A percentile compares a stretch with the other conserved stretches of the same genome.
Evolutionary conservation across 371 early-diverging fungal species (phyloP).

Genomic region (Amoeboaphelidium protococcarum): DNA sequence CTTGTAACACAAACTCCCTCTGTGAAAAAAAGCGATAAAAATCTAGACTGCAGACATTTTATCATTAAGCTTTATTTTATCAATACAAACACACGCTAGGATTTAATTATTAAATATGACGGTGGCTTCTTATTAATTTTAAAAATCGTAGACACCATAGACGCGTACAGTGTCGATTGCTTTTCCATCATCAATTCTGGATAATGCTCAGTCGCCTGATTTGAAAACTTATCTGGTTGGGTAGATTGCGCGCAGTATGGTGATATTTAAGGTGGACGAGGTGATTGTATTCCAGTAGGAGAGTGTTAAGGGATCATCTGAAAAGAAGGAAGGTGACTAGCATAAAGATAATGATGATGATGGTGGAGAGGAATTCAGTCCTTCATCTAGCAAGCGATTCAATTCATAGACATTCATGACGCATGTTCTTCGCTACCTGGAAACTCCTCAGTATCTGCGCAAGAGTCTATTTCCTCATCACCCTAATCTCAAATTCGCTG

Average conservation of each 20-base stretch:
- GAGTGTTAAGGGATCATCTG: background rate
- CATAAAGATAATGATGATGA: conserved; percentile 8
- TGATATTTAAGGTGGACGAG: conserved; percentile 35
- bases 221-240: conserved; percentile 42
- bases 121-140: no score
- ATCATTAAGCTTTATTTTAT: no score
- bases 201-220: conserved; percentile 32
- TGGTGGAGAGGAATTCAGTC: conserved; percentile 6
- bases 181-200: conserved; percentile 37
- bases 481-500: conserved; percentile 37
- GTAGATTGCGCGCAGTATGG: conserved; percentile 33
- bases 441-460: conserved; percentile 37
- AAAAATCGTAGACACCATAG: no score
- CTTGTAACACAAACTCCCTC: no score
- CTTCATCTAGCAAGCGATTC: conserved; percentile 7
- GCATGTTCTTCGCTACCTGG: conserved; percentile 32
- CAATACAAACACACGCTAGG: no score
- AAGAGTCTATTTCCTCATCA: conserved; percentile 35
- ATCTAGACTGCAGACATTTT: no score
- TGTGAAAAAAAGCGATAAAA: no score
- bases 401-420: conserved; percentile 32
- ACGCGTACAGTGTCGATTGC: conserved; percentile 43
- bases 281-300: conserved; percentile 29
- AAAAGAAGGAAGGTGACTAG: conserved; percentile 6
- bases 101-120: no score